Evolutionary conservation across 2,329 filamentous ascomycete species (phyloP), one percentile per base, ranked within the genome.

Genomic region (Fusarium goolgardi): DNA sequence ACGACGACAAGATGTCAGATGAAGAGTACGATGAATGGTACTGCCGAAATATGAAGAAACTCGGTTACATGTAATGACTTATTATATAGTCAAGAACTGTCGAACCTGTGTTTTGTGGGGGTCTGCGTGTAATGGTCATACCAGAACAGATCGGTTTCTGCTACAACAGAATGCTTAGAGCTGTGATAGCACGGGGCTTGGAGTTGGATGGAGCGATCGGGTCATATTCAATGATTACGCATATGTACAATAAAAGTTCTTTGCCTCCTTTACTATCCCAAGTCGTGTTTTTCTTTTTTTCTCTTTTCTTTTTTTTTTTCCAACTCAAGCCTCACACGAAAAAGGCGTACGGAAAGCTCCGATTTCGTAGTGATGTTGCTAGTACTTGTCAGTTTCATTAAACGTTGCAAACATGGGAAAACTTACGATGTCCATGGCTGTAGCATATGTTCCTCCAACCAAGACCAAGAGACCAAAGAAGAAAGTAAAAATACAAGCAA

Each of bases 401-500:
- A 3, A 0, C 0, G 2, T 10, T 1, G 5, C 2, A 4, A 2
- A 1, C 2, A 6, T 8, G 1, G 1, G 0, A 16, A 6, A 2
- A 65, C 67, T 70, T 47, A 70, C 67, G 9, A 70, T 70, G 16
- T 70, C 67, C 34, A 52, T 21, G 23, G 68, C 63, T 1, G 63
- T 63, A 13, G 67, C 64, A 31, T 70, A 70, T 1, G 67, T 70
- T 16, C 67, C 67, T 2, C 63, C 63, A 2, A 70, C 34, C 3
- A 70, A 44, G 0, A 70, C 55, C 34, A 70, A 21, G 0, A 72
- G 41, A 0, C 70, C 70, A 6, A 72, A 50, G 5, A 72, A 1
- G 5, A 72, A 65, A 6, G 67, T 67, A n/a, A 65, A 51, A 0
- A 56, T 29, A 4, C 65, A 69, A 29, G 65, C 47, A 18, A 58